phyloP scores from a whole-genome alignment of 208 protist genomes.

The Zelonia costaricensis region DNA sequence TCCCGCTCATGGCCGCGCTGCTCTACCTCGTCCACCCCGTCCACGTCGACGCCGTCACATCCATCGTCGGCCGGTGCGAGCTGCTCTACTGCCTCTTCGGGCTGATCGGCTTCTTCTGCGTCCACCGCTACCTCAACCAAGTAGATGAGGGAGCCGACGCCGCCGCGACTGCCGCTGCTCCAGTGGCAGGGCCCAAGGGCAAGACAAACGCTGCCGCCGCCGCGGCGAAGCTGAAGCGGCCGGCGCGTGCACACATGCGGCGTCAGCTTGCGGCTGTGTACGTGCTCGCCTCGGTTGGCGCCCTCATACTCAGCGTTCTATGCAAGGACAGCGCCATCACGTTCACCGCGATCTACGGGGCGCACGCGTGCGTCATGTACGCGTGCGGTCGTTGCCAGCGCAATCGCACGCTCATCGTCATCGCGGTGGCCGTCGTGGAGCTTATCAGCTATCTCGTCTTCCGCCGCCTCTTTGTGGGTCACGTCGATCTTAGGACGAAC shows the following conservation, averaged over 20 bases:
- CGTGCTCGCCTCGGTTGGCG: slow-evolving; percentile 20
- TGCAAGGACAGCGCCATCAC: slow-evolving; percentile 85
- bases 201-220: no score
- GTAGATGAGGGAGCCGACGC: not conserved
- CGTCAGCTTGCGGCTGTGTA: slow-evolving; percentile 13
- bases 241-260: no score
- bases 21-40: slow-evolving; percentile 85
- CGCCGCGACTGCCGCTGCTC: no score
- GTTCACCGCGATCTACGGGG: slow-evolving; percentile 51
- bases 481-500: slow-evolving; percentile 49
- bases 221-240: no score
- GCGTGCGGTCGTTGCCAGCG: slow-evolving; percentile 15
- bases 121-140: slow-evolving; percentile 34
- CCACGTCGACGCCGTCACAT: slow-evolving; percentile 82
- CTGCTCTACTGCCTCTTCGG: slow-evolving; percentile 69
- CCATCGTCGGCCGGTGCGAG: slow-evolving; percentile 82
- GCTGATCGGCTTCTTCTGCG: slow-evolving; percentile 44
- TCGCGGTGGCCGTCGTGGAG: slow-evolving; percentile 19
- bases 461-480: slow-evolving; percentile 48
- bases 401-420: slow-evolving; percentile 7
- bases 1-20: slow-evolving; percentile 39
- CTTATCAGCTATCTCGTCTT: slow-evolving; percentile 48
- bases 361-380: slow-evolving; percentile 50
- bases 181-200: no score
- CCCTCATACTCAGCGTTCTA: slow-evolving; percentile 22